These are phyloP conservation scores for Solanum medicagineum DNA, from an alignment of 257 asterid genomes.

Conservation along the genomic window DNA sequence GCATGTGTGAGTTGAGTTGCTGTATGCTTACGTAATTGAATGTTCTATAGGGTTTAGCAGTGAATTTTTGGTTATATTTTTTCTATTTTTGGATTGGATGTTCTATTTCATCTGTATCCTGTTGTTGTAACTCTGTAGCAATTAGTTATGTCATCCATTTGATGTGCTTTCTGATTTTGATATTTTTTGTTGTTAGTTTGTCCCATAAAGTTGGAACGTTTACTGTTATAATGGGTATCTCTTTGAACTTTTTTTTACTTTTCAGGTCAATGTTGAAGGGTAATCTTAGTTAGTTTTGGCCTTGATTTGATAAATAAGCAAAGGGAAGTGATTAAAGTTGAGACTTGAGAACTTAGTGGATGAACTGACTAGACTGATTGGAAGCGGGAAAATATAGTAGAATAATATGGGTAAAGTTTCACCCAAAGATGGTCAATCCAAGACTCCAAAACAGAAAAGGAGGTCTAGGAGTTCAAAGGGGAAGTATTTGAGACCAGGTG, in stretches of 20 bases:
- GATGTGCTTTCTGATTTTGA: not conserved
- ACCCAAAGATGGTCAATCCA: constrained; percentile 40
- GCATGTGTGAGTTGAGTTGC: not conserved
- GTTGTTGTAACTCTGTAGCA: not conserved
- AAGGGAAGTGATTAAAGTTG: not conserved
- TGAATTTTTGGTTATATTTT: not conserved
- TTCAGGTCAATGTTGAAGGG: not conserved
- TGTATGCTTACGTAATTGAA: not conserved
- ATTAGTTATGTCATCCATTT: not conserved
- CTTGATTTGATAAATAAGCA: not conserved
- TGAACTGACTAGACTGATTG: not conserved
- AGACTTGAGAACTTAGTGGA: not conserved
- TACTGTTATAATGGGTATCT: not conserved
- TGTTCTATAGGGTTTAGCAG: not conserved
- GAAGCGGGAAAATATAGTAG: not conserved
- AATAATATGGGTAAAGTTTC: constrained; percentile 21
- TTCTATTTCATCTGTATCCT: not conserved
- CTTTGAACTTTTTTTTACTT: not conserved
- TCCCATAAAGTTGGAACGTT: not conserved
- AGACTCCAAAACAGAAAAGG: constrained; percentile 42
- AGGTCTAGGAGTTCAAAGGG: constrained; percentile 28
- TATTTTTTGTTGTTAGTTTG: not conserved
- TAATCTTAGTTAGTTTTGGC: not conserved
- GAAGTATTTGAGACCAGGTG: constrained; percentile 80
- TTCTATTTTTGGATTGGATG: not conserved